Evolutionary conservation across 106 monocot genomes (phyloP).

Genomic region (Dendrobium huoshanense): DNA sequence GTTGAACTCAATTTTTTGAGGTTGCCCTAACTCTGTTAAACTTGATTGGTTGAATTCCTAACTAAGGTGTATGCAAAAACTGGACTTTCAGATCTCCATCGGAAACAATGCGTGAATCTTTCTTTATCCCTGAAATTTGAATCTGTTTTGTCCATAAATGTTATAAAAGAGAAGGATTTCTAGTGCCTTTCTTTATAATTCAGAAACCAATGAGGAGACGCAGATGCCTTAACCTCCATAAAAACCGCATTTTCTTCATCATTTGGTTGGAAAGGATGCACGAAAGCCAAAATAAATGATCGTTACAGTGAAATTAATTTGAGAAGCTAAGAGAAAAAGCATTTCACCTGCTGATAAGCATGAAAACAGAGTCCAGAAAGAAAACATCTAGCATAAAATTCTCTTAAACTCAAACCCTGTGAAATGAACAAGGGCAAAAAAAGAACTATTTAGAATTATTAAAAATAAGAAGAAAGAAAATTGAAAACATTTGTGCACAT

Average conservation of each 20-base stretch:
- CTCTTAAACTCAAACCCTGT: slow-evolving; percentile 64
- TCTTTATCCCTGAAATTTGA: neutral
- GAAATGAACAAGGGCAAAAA: neutral
- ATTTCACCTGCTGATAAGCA: slow-evolving; percentile 82
- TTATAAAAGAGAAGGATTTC: neutral
- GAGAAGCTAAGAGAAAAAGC: neutral
- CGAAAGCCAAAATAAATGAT: neutral
- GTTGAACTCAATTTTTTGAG: too few species aligned
- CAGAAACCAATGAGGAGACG: neutral
- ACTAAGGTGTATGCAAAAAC: neutral
- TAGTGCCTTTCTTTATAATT: neutral
- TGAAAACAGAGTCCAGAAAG: slow-evolving; percentile 73
- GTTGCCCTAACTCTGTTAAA: too few species aligned
- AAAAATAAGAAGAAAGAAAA: neutral
- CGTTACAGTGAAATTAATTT: neutral
- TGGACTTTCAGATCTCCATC: neutral
- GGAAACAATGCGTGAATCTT: neutral
- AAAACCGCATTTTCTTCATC: neutral
- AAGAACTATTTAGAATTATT: neutral
- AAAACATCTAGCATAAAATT: slow-evolving; percentile 54
- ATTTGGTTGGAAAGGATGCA: neutral
- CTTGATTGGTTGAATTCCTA: neutral
- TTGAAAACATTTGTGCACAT: neutral
- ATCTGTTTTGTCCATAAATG: neutral
- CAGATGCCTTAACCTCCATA: neutral